These are phyloP conservation scores for Platismatia glauca DNA, from an alignment of 495 filamentous ascomycete genomes.

Conservation along the genomic window DNA sequence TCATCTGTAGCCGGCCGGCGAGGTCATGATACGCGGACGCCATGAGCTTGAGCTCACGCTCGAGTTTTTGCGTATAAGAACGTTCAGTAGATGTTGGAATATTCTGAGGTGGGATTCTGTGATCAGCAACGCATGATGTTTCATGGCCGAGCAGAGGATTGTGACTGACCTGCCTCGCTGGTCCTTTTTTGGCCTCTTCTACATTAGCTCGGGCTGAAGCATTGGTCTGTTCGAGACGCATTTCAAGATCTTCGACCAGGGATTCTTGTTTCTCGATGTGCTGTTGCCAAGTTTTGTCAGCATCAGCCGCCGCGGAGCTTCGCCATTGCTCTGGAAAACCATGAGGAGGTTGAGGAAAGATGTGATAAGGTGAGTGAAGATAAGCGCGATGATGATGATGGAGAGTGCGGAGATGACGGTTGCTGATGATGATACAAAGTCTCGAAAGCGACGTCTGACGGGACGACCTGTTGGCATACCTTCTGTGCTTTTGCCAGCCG, in stretches of 20 bases:
- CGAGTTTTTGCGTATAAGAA: constrained; percentile 56
- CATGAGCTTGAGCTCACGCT: constrained; percentile 78
- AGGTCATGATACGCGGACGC: constrained; percentile 90
- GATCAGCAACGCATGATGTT: neutral
- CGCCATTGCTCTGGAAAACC: neutral
- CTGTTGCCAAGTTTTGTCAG: constrained; percentile 21
- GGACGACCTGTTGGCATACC: constrained; percentile 28
- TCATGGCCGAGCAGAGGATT: too few relatives aligned
- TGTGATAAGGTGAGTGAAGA: neutral
- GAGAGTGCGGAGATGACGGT: neutral
- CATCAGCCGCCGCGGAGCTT: neutral
- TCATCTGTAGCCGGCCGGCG: constrained; percentile 73
- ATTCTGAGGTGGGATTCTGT: neutral
- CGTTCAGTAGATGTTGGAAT: constrained; percentile 43
- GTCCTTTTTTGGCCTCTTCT: neutral
- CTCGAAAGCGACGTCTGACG: neutral
- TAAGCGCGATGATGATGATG: neutral
- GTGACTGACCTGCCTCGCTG: constrained; percentile 13
- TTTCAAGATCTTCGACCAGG: constrained; percentile 50
- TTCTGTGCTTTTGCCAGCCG: constrained; percentile 40
- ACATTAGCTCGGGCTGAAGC: neutral
- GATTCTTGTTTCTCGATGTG: constrained; percentile 54
- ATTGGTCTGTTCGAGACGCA: constrained; percentile 38
- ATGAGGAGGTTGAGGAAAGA: neutral
- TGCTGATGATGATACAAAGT: constrained; percentile 6